Evolutionary conservation across 306 rosid genomes (phyloP), one percentile per base, ranked within the genome.

Genomic region (Trifolium repens): DNA sequence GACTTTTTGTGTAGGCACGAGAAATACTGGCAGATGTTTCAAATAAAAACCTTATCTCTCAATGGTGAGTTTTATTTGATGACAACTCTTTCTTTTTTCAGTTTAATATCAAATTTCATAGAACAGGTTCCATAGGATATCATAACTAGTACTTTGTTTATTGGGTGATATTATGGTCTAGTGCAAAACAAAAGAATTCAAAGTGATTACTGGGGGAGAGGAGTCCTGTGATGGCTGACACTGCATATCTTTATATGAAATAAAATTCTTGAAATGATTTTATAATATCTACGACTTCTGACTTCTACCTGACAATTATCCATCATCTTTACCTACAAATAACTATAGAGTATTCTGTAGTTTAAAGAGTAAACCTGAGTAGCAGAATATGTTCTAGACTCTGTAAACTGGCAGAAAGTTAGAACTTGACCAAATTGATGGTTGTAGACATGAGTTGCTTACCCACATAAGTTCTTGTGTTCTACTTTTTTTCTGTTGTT

Each of bases 11-110:
- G 19, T 61, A 63, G 86, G 74, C 70, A 72, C 78, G 63, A 43
- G 71, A 40, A 80, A 19, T 70, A 35, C 69, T 79, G 68, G 84
- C 84, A 14, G 92, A 82, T 71, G 82, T 73, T 64, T 84, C 96
- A 74, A 84, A 90, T 71, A 55, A 77, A 85, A 53, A 68, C 13
- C 64, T 80, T 55, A 40, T 76, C 24, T 73, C 34, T 74, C 71
- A 26, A 42, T 13, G 80, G 96, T 90, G 75, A 85, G 90, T 84
- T 67, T 85, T 43, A 69, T 78, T 71, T 49, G 67, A 66, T 69
- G 42, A 74, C 61, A 67, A 55, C 50, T 53, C 47, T 57, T 72
- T 53, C 70, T 67, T 73, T 42, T 76, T 30, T 8, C 6, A 52
- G 13, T 65, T 40, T 10, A 17, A 32, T 19, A 32, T 69, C 24